Conservation (phyloP, 306 rosid genomes). For the Begonia masoniana region DNA sequence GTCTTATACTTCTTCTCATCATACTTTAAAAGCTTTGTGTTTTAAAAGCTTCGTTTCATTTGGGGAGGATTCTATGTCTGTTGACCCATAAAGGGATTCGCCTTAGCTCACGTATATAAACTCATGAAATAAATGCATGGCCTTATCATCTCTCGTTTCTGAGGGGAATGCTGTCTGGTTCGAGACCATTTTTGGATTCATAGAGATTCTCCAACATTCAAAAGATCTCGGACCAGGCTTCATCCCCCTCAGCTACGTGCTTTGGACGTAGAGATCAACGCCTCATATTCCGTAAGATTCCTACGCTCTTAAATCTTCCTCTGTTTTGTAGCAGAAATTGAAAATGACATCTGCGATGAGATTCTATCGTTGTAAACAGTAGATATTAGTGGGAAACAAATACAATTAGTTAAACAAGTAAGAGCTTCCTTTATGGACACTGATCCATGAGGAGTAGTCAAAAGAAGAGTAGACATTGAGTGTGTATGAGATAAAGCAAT, state of each 20-base stretch:
- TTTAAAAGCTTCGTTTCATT: conserved; percentile 21
- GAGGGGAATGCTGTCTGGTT: conserved; percentile 96
- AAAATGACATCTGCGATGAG: background rate
- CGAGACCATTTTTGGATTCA: conserved; percentile 41
- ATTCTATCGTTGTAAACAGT: too few relatives aligned
- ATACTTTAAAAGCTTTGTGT: conserved; percentile 19
- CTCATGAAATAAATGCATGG: conserved; percentile 69
- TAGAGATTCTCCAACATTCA: conserved; percentile 1
- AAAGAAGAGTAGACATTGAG: conserved; percentile 56
- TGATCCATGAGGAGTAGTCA: conserved; percentile 34
- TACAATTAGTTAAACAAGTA: too few relatives aligned
- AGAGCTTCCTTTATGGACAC: conserved; percentile 4
- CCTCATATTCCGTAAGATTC: conserved; percentile 5
- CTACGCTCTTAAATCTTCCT: background rate
- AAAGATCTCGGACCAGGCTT: conserved; percentile 99
- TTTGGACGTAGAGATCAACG: background rate
- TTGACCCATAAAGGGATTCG: conserved; percentile 25
- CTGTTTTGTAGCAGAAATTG: conserved; percentile 5
- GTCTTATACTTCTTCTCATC: too few relatives aligned
- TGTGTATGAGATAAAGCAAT: conserved; percentile 27
- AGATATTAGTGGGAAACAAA: too few relatives aligned
- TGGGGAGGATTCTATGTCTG: conserved; percentile 21
- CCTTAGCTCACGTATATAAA: conserved; percentile 51
- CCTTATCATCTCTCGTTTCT: conserved; percentile 29
- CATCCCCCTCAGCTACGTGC: conserved; percentile 75